Evolutionary conservation across 805 yeast genomes (phyloP).

Genomic region (Ogataea ramenticola): DNA sequence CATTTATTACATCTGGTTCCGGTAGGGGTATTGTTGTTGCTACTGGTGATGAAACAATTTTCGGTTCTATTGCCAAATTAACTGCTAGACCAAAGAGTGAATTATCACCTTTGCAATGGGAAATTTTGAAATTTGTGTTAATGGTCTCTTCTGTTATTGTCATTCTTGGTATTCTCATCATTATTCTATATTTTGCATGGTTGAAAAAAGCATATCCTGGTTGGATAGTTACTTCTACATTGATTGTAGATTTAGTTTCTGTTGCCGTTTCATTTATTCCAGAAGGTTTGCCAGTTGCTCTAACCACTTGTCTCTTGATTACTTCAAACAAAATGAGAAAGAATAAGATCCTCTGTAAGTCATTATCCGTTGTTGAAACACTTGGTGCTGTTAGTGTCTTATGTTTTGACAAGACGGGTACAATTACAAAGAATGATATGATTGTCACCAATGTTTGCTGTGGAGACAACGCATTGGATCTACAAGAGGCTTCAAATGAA

Average conservation of each 20-base stretch:
- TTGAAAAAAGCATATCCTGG: conserved; percentile 28
- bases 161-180: conserved; percentile 22
- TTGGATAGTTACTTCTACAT: conserved; percentile 34
- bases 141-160: conserved; percentile 9
- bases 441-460: conserved; percentile 25
- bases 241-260: conserved; percentile 37
- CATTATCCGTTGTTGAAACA: conserved; percentile 42
- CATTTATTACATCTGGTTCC: conserved; percentile 26
- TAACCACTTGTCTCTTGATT: conserved; percentile 40
- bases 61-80: conserved; percentile 34
- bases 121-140: conserved; percentile 18
- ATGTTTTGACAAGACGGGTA: conserved; percentile 75
- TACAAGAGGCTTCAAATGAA: conserved; percentile 14
- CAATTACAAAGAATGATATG: conserved; percentile 54
- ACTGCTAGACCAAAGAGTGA: conserved; percentile 33
- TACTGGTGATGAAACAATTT: conserved; percentile 38
- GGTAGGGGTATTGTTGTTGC: conserved; percentile 37
- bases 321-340: conserved; percentile 40
- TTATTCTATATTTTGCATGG: conserved; percentile 39
- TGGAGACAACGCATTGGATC: conserved; percentile 15
- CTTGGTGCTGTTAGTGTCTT: conserved; percentile 51
- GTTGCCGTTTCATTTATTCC: conserved; percentile 45
- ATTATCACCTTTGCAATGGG: conserved; percentile 34
- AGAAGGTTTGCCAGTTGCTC: conserved; percentile 45
- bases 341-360: conserved; percentile 36